These are phyloP conservation scores for Hypoxylon fragiforme DNA, from an alignment of 495 filamentous ascomycete species.

Conservation along the genomic window DNA sequence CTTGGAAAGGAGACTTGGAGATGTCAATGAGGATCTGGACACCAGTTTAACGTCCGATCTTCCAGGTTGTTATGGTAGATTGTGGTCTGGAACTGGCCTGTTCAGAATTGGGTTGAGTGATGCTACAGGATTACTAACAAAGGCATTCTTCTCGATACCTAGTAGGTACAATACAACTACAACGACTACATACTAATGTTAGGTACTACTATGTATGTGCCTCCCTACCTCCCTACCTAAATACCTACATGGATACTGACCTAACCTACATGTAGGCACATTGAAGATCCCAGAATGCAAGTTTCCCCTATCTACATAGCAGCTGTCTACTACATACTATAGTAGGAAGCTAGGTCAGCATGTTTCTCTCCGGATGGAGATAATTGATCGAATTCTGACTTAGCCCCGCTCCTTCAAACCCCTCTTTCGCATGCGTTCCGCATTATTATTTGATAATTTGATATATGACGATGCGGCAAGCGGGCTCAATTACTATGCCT, in stretches of 20 bases:
- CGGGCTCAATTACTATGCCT: constrained; percentile 8
- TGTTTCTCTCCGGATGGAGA: constrained; percentile 9
- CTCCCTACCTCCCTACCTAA: too few relatives aligned
- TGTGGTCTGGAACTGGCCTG: constrained; percentile 29
- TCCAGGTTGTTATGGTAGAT: constrained; percentile 6
- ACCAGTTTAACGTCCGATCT: constrained; percentile 10
- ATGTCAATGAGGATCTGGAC: constrained; percentile 20
- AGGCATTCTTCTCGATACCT: too few relatives aligned
- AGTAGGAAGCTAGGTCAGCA: too few relatives aligned
- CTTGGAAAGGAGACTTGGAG: too few relatives aligned
- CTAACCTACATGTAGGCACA: constrained; percentile 20
- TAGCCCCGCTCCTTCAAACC: constrained; percentile 15
- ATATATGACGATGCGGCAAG: constrained; percentile 22
- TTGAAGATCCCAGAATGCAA: constrained; percentile 21
- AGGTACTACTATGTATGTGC: too few relatives aligned
- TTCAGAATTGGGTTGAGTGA: constrained; percentile 21
- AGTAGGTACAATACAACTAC: too few relatives aligned
- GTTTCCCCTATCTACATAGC: not conserved
- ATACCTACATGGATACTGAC: too few relatives aligned
- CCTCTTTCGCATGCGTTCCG: constrained; percentile 12
- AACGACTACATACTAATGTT: too few relatives aligned
- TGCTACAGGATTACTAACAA: constrained; percentile 23
- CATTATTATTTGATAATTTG: constrained; percentile 9
- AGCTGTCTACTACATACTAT: not conserved
- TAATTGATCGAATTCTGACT: constrained; percentile 14